phyloP scores from a whole-genome alignment of 768 basidiomycete genomes.

The Tulasnella sp. region DNA sequence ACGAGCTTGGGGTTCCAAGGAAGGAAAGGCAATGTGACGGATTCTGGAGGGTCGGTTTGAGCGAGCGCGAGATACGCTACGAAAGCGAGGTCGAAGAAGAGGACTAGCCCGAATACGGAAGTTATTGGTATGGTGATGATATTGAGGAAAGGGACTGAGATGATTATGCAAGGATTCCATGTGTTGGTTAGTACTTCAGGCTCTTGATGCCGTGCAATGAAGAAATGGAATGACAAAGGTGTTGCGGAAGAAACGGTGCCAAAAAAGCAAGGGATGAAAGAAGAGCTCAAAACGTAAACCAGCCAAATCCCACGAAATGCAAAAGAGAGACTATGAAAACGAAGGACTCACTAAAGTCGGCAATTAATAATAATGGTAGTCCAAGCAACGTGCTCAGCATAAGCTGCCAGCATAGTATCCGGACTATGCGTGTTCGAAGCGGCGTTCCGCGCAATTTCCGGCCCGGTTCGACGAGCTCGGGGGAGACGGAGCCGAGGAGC shows the following conservation, averaged over 20 bases:
- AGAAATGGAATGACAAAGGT: background rate
- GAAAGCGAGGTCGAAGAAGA: slow-evolving; percentile 9
- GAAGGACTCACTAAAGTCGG: background rate
- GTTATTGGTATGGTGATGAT: slow-evolving; percentile 3
- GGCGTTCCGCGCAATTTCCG: background rate
- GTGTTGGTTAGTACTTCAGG: background rate
- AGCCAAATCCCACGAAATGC: background rate
- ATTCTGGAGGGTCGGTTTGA: slow-evolving; percentile 13
- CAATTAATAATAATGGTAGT: background rate
- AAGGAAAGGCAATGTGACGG: slow-evolving; percentile 8
- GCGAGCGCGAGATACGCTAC: slow-evolving; percentile 12
- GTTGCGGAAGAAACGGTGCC: background rate
- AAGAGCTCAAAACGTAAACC: background rate
- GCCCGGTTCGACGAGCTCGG: background rate
- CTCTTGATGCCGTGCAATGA: background rate
- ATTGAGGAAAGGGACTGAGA: slow-evolving; percentile 6
- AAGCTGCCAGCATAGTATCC: background rate
- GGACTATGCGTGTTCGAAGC: background rate
- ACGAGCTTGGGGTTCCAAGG: slow-evolving; percentile 8
- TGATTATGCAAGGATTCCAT: background rate
- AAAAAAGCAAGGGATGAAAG: background rate
- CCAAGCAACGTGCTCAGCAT: background rate
- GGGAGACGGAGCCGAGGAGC: background rate
- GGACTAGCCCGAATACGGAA: background rate
- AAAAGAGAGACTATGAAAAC: background rate